phyloP scores from a whole-genome alignment of 768 basidiomycete species.

The Sporobolomyces pararoseus region DNA sequence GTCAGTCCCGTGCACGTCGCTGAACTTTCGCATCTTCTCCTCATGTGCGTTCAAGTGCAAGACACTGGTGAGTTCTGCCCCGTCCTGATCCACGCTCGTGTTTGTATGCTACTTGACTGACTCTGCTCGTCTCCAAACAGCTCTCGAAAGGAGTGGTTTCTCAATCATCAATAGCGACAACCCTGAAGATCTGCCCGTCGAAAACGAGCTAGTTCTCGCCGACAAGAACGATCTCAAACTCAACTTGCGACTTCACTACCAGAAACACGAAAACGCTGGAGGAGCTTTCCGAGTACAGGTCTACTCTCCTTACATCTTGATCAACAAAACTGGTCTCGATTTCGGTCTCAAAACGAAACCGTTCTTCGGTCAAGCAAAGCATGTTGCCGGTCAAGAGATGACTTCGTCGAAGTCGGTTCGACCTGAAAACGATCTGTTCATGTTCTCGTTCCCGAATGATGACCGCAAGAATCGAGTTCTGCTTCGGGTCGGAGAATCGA shows the following conservation, averaged over 20 bases:
- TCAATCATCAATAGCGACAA: constrained; percentile 94
- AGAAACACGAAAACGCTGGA: constrained; percentile 85
- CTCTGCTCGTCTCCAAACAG: constrained; percentile 54
- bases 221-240: constrained; percentile 73
- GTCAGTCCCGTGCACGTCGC: constrained; percentile 95
- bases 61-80: constrained; percentile 65
- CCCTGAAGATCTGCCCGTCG: constrained; percentile 80
- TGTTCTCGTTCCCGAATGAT: constrained; percentile 73
- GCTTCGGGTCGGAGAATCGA: constrained; percentile 72
- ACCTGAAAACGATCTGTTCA: constrained; percentile 47
- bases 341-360: constrained; percentile 65
- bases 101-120: no score
- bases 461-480: constrained; percentile 77
- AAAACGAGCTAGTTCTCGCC: constrained; percentile 65
- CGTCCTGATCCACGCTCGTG: no score
- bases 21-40: constrained; percentile 79
- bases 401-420: constrained; percentile 47
- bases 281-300: constrained; percentile 96
- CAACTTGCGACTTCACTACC: constrained; percentile 78
- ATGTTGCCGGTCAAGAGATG: constrained; percentile 74
- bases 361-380: constrained; percentile 61
- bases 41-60: constrained; percentile 80
- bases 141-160: constrained; percentile 89
- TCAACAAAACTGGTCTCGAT: constrained; percentile 88
- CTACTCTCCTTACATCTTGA: constrained; percentile 78